Evolutionary conservation across 169 alveolate genomes (phyloP), one percentile per base, ranked within the genome.

Genomic region (Plasmodium malariae): DNA sequence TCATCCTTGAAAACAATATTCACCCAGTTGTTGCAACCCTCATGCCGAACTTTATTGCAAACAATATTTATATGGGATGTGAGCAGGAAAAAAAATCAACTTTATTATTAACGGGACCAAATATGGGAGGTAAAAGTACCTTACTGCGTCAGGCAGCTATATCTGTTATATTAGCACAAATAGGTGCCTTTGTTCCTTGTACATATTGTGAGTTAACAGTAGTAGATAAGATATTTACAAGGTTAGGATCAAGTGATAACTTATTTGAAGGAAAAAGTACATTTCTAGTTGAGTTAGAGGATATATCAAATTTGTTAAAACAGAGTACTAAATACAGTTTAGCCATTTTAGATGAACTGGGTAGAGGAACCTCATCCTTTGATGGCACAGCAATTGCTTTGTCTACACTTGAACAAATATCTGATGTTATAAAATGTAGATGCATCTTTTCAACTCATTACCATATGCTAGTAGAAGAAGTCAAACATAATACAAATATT

Each of bases 51-150:
- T 97, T 95, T 93, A 94, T 97, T 26, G 96, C 98, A 19, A 97
- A 96, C 88, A 96, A 94, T 68, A 68, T 95, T 19, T 63, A 55
- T 37, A 83, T 96, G 71, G 83, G 87, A 26, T 80, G 92, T 40
- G 68, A 74, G 30, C 87, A 85, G 34, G 93, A 78, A 51, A 71
- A 54, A 37, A 59, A 63, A 57, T 32, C 72, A 0, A 67, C 92
- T 5, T 51, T 97, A 43, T 96, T 99, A 62, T 95, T 99, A 51
- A 98, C 99, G 9, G 99, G 99, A 0, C 99, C 99, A 30, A 99
- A 99, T 92, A 99, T 99, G 99, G 99, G 99, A 24, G 99, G 99
- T 34, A 99, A 99, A 94, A 96, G 99, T 36, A 99, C 99, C 0
- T 89, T 98, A 17, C 95, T 98, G 62, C 92, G 99, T 51, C 99